Conservation (phyloP, 2,329 filamentous ascomycete genomes). For the Pestalotiopsis sp. region DNA sequence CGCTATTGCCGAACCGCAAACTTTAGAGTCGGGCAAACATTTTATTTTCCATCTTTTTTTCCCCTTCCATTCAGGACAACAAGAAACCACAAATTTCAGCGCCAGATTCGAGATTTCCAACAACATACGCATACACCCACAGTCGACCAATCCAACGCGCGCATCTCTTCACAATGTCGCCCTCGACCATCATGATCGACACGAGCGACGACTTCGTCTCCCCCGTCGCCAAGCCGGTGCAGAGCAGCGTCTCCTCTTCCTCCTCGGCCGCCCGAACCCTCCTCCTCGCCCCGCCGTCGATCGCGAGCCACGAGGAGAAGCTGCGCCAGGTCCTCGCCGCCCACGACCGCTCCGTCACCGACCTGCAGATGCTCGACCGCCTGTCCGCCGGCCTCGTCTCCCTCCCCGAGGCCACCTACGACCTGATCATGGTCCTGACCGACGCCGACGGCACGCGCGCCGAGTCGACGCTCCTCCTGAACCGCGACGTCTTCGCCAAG, state of each 20-base stretch:
- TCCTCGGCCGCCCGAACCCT: conserved; percentile 60
- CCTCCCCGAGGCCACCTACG: conserved; percentile 78
- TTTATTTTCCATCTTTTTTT: no score
- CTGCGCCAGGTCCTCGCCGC: conserved; percentile 71
- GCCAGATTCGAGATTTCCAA: conserved; percentile 3
- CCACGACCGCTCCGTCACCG: conserved; percentile 76
- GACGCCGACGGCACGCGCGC: conserved; percentile 70
- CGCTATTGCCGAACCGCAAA: conserved; percentile 19
- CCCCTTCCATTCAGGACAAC: no score
- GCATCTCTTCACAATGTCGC: conserved; percentile 44
- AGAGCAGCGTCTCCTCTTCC: conserved; percentile 22
- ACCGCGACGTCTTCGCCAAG: conserved; percentile 67
- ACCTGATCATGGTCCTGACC: conserved; percentile 80
- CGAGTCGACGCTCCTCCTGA: conserved; percentile 68
- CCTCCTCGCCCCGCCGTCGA: conserved; percentile 86
- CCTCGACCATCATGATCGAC: conserved; percentile 48
- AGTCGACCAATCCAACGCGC: neutral
- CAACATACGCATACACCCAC: neutral
- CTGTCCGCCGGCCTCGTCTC: conserved; percentile 79
- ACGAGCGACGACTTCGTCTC: conserved; percentile 27
- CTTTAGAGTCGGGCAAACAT: no score
- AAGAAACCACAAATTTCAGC: neutral
- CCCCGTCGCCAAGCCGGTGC: conserved; percentile 20
- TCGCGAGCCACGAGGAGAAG: conserved; percentile 82
- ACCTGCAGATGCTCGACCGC: conserved; percentile 97